phyloP scores from a whole-genome alignment of 192 early-diverging fungal genomes.

The Podila verticillata region DNA sequence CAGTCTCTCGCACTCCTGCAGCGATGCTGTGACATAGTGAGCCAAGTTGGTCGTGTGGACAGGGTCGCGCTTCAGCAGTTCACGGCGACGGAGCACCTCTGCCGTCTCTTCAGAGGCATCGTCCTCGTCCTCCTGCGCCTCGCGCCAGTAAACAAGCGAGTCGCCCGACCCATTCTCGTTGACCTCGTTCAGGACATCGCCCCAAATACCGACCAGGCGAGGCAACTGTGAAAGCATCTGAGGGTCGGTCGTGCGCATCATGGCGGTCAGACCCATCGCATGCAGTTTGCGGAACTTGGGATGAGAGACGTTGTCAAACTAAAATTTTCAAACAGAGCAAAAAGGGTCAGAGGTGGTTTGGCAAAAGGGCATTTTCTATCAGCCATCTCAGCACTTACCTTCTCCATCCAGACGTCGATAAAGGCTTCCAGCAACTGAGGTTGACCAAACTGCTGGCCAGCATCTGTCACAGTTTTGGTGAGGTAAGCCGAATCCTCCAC shows the following conservation, averaged over 20 bases:
- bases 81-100: conserved; percentile 61
- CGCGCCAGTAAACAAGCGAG: conserved; percentile 68
- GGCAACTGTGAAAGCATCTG: conserved; percentile 57
- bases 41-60: conserved; percentile 66
- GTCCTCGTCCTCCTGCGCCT: conserved; percentile 60
- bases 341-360: not conserved
- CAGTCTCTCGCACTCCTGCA: conserved; percentile 58
- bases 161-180: conserved; percentile 67
- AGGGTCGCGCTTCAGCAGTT: conserved; percentile 66
- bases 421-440: conserved; percentile 59
- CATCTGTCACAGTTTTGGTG: conserved; percentile 56
- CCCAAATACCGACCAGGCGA: conserved; percentile 65
- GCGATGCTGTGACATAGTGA: conserved; percentile 59
- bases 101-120: conserved; percentile 58
- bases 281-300: conserved; percentile 72
- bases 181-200: conserved; percentile 71
- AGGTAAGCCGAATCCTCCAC: conserved; percentile 67
- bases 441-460: conserved; percentile 56
- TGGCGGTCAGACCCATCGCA: conserved; percentile 67
- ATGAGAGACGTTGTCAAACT: conserved; percentile 84
- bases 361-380: not conserved
- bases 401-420: conserved; percentile 73
- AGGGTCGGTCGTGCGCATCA: conserved; percentile 62
- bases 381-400: conserved; percentile 50
- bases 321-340: not conserved